Conservation (phyloP, 345 rosid genomes). For the Kandelia obovata region DNA sequence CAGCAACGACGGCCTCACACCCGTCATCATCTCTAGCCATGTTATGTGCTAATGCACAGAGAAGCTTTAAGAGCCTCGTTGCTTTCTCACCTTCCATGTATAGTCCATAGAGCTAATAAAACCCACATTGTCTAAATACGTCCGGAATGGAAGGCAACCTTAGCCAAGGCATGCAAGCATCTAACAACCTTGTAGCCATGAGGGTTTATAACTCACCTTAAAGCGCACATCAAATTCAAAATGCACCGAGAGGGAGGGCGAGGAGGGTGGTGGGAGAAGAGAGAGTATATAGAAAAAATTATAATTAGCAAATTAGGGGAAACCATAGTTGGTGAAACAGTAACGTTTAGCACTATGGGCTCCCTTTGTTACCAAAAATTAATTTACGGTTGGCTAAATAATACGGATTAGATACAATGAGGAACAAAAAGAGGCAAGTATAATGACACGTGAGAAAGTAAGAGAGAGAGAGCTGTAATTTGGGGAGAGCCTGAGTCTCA, state of each 20-base stretch:
- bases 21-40: constrained; percentile 57
- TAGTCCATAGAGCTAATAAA: constrained; percentile 56
- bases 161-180: constrained; percentile 68
- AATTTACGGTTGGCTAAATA: too few relatives aligned
- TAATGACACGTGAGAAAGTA: not conserved
- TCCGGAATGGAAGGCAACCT: constrained; percentile 67
- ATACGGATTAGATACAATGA: too few relatives aligned
- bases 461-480: constrained; percentile 40
- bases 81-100: constrained; percentile 65
- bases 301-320: too few relatives aligned
- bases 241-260: not conserved
- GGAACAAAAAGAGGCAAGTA: too few relatives aligned
- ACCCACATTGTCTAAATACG: constrained; percentile 61
- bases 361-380: too few relatives aligned
- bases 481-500: constrained; percentile 72
- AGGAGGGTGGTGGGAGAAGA: too few relatives aligned
- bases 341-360: too few relatives aligned
- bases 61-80: constrained; percentile 47
- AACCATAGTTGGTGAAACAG: too few relatives aligned
- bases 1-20: constrained; percentile 63
- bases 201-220: constrained; percentile 6
- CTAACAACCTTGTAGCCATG: constrained; percentile 50
- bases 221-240: constrained; percentile 1
- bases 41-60: constrained; percentile 63
- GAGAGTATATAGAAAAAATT: too few relatives aligned